Evolutionary conservation across 2,329 filamentous ascomycete species (phyloP), one percentile per base, ranked within the genome.

Genomic region (Graphilbum ipis-grandicollis): DNA sequence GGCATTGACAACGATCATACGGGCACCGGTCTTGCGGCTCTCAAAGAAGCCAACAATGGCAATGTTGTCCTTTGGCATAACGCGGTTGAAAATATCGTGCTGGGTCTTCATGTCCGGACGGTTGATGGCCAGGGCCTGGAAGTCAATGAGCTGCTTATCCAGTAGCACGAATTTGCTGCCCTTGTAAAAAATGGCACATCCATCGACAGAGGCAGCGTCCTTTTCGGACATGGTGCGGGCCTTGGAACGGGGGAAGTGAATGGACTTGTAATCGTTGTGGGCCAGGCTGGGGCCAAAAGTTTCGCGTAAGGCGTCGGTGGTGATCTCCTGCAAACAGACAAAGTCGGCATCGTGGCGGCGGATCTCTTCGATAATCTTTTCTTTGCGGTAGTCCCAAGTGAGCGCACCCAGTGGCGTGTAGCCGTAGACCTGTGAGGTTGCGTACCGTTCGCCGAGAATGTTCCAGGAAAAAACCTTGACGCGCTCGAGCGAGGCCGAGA

Each of bases 21-120:
- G 77, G 13, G 84, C 77, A n/a, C 90, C 90, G 0, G 88, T 94
- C 42, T 72, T 63, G 28, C 88, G 75, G 50, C 93, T 94, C 57
- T 98, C 90, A 43, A 98, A 73, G 62, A 96, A 93, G 39, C 80
- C 75, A 34, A 93, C 73, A 34, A 93, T 79, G 14, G 81, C 90
- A 55, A 98, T 93, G 53, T 96, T 88, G 64, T 98, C 90, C 59
- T 90, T 84, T 42, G 88, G 86, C 90, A 94, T 96, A 42, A 98
- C 80, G 21, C 90, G 80, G 55, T 98, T 98, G 68, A 93, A 96
- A 39, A 96, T 88, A 50, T 98, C 90, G 52, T 93, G 83, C 50
- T 93, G 84, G 39, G 86, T 83, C 60, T 96, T 96, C 74, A 94
- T 93, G 53, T 96, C 90, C 3, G 86, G 83, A 45, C 90, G 70